phyloP scores from a whole-genome alignment of 768 basidiomycete species.

The Cyathus striatus region DNA sequence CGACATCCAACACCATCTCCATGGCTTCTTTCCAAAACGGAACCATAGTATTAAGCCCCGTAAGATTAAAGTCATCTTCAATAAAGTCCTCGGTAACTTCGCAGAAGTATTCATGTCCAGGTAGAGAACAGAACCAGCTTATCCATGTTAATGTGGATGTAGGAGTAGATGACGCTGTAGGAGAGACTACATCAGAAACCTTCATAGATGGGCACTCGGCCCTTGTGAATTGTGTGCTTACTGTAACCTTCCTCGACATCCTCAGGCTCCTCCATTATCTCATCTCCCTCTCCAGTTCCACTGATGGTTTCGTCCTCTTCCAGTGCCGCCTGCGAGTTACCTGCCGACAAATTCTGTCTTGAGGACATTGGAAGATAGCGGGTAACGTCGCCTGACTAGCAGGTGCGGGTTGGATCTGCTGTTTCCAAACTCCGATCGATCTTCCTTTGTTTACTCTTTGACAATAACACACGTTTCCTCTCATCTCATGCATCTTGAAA shows the following conservation, averaged over 20 bases:
- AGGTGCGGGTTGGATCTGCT: conserved; percentile 5
- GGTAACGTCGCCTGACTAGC: not conserved
- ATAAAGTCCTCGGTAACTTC: conserved; percentile 99
- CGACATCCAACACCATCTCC: conserved; percentile 99
- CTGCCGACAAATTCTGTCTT: conserved; percentile 29
- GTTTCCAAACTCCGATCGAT: conserved; percentile 32
- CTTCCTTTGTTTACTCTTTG: not conserved
- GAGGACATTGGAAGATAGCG: conserved; percentile 25
- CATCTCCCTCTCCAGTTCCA: conserved; percentile 60
- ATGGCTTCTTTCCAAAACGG: conserved; percentile 99
- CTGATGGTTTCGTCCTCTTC: conserved; percentile 63
- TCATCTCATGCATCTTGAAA: not conserved
- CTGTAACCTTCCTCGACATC: conserved; percentile 76
- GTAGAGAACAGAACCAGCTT: conserved; percentile 92
- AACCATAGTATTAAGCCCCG: conserved; percentile 91
- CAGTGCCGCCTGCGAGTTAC: conserved; percentile 44
- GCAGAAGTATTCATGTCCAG: conserved; percentile 96
- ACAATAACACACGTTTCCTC: not conserved
- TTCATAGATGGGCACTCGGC: not conserved
- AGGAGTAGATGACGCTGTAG: conserved; percentile 81
- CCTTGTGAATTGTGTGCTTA: conserved; percentile 37
- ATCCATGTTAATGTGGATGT: conserved; percentile 94
- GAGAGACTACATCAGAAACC: conserved; percentile 15
- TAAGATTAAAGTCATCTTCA: conserved; percentile 98
- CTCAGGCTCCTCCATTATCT: conserved; percentile 80